These are phyloP conservation scores for Diaporthe helianthi DNA, from an alignment of 2,329 filamentous ascomycete species.

Conservation along the genomic window DNA sequence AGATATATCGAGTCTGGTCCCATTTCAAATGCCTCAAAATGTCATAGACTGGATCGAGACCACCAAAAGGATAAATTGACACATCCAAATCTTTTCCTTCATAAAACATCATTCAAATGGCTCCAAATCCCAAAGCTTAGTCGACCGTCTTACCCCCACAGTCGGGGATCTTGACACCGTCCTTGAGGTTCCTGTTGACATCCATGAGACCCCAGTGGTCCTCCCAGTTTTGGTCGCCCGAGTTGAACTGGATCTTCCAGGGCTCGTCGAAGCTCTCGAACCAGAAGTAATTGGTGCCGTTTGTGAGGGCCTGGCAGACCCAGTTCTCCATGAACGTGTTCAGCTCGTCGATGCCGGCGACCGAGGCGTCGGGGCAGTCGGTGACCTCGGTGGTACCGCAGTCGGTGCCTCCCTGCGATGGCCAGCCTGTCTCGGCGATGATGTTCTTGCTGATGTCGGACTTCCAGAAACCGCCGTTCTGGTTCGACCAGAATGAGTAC, in stretches of 20 bases:
- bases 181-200: slow-evolving; percentile 81
- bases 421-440: slow-evolving; percentile 94
- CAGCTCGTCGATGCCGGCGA: slow-evolving; percentile 80
- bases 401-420: slow-evolving; percentile 78
- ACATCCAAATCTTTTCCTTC: neutral
- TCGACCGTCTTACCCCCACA: slow-evolving; percentile 76
- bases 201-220: slow-evolving; percentile 96
- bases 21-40: neutral
- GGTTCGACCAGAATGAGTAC: slow-evolving; percentile 76
- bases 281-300: slow-evolving; percentile 95
- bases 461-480: slow-evolving; percentile 72
- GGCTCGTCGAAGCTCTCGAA: slow-evolving; percentile 97
- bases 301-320: slow-evolving; percentile 80
- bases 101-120: slow-evolving; percentile 4
- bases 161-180: slow-evolving; percentile 83
- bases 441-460: slow-evolving; percentile 71
- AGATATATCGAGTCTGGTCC: neutral
- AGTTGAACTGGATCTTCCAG: slow-evolving; percentile 85
- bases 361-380: slow-evolving; percentile 69
- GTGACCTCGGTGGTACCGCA: slow-evolving; percentile 65
- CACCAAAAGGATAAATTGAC: neutral
- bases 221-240: slow-evolving; percentile 78
- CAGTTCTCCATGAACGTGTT: slow-evolving; percentile 87
- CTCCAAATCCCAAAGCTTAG: neutral
- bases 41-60: neutral